Evolutionary conservation across 2,329 filamentous ascomycete species (phyloP), one percentile per base, ranked within the genome.

Genomic region (Exophiala calicioides): DNA sequence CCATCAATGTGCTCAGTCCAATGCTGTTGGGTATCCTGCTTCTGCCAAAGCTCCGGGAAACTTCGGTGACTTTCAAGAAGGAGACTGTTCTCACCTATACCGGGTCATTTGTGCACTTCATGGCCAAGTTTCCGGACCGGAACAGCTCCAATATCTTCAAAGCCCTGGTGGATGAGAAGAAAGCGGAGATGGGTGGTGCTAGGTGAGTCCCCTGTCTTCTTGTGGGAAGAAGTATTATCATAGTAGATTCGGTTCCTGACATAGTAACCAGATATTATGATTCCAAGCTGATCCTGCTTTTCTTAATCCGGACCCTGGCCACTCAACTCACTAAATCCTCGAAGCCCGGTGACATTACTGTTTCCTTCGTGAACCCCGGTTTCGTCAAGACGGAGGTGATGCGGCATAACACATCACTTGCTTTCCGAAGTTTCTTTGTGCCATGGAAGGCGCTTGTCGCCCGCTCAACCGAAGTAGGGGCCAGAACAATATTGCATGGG

Each of bases 1-100:
- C 58, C 9, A 47, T 59, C 23, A 60, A 62, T 21, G 57, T 52
- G 29, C 19, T 62, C 6, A 51, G 52, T 37, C 56, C 53, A 0
- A 50, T 55, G 6, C 43, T 62, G 1, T 21, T 62, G 3, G 48
- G 51, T 2, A 23, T 58, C 1, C 44, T 60, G 3, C 35, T 60
- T 2, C 26, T 60, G 1, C 57, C 59, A 2, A 33, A 51, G 21
- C 55, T 61, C 3, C 42, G 50, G 12, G 43, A 50, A 13, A 49
- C 55, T 2, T 47, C 56, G 10, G 23, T 44, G 7, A 29, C 30
- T 3, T 31, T 36, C 26, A 31, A 44, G 13, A 36, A 36, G 20
- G 26, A 35, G 8, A 33, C 47, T 9, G 39, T 47, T n/a, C 39
- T 60, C 15, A 43, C 48, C 5, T 33, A 59, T 30, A 29, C 55